These are phyloP conservation scores for Paxillus ammoniavirescens DNA, from an alignment of 768 basidiomycete species.

Conservation along the genomic window DNA sequence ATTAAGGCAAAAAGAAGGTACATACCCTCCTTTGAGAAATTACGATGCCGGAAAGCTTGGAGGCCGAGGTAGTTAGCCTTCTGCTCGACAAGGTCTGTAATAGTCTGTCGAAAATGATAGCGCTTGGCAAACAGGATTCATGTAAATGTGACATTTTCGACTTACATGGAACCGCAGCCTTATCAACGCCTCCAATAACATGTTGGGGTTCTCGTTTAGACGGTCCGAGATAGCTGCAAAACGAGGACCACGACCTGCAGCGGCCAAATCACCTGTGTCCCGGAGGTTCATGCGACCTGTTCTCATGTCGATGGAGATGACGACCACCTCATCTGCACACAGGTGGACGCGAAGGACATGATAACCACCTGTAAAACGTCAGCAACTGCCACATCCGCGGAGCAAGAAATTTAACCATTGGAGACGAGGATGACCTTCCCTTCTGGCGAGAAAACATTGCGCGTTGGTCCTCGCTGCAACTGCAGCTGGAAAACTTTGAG, in stretches of 20 bases:
- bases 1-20: neutral
- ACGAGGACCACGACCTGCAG: slow-evolving; percentile 67
- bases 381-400: neutral
- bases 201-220: slow-evolving; percentile 67
- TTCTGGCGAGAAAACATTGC: slow-evolving; percentile 58
- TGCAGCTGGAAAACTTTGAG: slow-evolving; percentile 54
- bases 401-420: slow-evolving; percentile 45
- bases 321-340: slow-evolving; percentile 73
- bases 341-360: slow-evolving; percentile 66
- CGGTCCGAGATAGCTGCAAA: slow-evolving; percentile 57
- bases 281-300: slow-evolving; percentile 77
- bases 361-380: slow-evolving; percentile 41
- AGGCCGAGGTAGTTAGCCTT: slow-evolving; percentile 87
- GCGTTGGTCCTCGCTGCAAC: slow-evolving; percentile 49
- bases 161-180: slow-evolving; percentile 63
- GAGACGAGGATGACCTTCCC: slow-evolving; percentile 56
- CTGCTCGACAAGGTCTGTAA: slow-evolving; percentile 77
- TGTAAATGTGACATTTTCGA: neutral
- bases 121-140: neutral
- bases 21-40: slow-evolving; percentile 64
- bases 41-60: slow-evolving; percentile 65
- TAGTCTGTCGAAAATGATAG: slow-evolving; percentile 55
- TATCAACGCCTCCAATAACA: slow-evolving; percentile 56
- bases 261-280: slow-evolving; percentile 79
- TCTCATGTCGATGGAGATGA: slow-evolving; percentile 75